A percentile compares a stretch with the other conserved stretches of the same genome.
These are phyloP conservation scores for Aureobasidium sp. DNA, from an alignment of 2,329 filamentous ascomycete genomes.

Conservation along the genomic window DNA sequence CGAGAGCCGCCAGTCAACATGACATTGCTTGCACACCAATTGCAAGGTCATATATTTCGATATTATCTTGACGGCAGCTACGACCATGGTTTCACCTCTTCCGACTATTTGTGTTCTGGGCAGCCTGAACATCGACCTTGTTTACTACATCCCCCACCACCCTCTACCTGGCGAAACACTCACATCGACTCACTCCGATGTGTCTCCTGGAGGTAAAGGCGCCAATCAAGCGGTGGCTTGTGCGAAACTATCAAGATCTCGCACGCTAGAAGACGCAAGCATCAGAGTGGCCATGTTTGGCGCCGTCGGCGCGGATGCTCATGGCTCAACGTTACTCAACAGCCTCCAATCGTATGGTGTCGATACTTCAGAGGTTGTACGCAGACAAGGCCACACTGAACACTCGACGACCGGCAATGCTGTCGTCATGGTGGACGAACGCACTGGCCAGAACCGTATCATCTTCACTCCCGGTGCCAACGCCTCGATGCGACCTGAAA, in stretches of 20 bases:
- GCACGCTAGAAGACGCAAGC: conserved; percentile 20
- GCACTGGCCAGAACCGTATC: conserved; percentile 42
- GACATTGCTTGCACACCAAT: not conserved
- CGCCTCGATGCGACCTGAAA: conserved; percentile 25
- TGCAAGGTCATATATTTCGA: not conserved
- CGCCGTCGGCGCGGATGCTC: conserved; percentile 42
- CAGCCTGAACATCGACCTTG: conserved; percentile 89
- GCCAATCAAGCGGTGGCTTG: conserved; percentile 91
- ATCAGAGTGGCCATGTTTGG: conserved; percentile 45
- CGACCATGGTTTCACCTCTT: not conserved
- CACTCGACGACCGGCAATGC: conserved; percentile 40
- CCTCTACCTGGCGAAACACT: conserved; percentile 82
- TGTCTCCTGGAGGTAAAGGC: conserved; percentile 83
- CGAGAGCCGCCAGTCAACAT: not conserved
- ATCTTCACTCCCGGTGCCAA: conserved; percentile 43
- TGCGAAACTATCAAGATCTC: conserved; percentile 53
- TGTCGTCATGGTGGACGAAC: conserved; percentile 42
- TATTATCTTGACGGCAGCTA: not conserved
- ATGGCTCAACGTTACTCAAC: conserved; percentile 32
- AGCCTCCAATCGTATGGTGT: conserved; percentile 39
- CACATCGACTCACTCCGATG: conserved; percentile 67
- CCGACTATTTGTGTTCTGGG: conserved; percentile 55
- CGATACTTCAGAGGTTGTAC: conserved; percentile 33
- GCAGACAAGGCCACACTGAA: conserved; percentile 26
- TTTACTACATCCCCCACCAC: conserved; percentile 77